These are phyloP conservation scores for Mycosarcoma maydis DNA, from an alignment of 1,284 basidiomycete species.

Conservation along the genomic window DNA sequence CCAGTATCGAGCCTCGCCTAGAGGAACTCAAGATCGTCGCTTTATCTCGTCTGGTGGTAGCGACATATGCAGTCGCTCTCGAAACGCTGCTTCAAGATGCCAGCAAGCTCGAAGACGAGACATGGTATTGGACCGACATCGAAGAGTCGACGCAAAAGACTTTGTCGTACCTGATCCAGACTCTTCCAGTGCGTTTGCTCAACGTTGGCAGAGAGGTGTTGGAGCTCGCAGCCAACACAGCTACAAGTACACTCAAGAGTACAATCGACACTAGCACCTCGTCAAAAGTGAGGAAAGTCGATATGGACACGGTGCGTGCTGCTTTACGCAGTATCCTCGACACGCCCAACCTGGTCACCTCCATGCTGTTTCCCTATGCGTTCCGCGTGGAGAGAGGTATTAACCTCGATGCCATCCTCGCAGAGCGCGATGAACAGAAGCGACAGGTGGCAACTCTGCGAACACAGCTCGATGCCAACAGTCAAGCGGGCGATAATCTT, in stretches of 20 bases:
- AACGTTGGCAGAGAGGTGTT: conserved; percentile 26
- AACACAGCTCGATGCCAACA: conserved; percentile 26
- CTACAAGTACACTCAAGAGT: conserved; percentile 21
- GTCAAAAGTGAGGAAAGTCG: conserved; percentile 15
- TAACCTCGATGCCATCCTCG: conserved; percentile 22
- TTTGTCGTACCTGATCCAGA: conserved; percentile 49
- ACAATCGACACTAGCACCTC: conserved; percentile 24
- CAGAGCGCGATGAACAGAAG: conserved; percentile 18
- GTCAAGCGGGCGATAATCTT: conserved; percentile 13
- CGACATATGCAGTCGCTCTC: conserved; percentile 48
- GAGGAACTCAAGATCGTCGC: conserved; percentile 44
- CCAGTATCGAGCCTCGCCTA: conserved; percentile 1
- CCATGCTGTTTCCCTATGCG: conserved; percentile 51
- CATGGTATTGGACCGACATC: conserved; percentile 58
- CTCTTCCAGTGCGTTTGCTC: conserved; percentile 41
- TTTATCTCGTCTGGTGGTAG: conserved; percentile 45
- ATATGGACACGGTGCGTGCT: conserved; percentile 21
- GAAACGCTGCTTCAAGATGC: conserved; percentile 50
- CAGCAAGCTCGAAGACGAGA: conserved; percentile 45
- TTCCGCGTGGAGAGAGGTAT: conserved; percentile 31
- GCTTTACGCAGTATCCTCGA: conserved; percentile 37
- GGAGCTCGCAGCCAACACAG: conserved; percentile 37
- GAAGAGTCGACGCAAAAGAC: conserved; percentile 43
- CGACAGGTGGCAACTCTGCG: conserved; percentile 26
- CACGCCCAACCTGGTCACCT: conserved; percentile 51